Conservation (phyloP, 495 filamentous ascomycete genomes). For the Mytilinidion resinicola region DNA sequence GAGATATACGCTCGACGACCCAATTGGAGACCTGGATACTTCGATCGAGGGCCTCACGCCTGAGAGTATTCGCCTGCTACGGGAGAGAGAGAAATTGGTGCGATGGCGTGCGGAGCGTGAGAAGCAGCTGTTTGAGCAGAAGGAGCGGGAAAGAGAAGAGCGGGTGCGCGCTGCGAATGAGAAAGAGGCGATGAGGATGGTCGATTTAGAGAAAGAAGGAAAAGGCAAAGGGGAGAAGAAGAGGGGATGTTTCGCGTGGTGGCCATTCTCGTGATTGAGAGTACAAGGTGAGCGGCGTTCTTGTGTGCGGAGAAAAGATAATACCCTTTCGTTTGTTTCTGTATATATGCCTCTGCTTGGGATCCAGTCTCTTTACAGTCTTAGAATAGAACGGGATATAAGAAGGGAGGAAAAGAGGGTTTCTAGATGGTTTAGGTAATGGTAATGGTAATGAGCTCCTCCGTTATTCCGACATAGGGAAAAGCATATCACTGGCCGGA, state of each 20-base stretch:
- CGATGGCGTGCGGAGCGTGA: slow-evolving; percentile 36
- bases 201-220: not conserved
- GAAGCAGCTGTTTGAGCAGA: slow-evolving; percentile 36
- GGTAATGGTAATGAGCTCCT: too few species aligned
- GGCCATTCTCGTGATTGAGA: too few species aligned
- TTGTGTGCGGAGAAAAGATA: too few species aligned
- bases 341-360: too few species aligned
- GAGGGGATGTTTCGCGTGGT: slow-evolving; percentile 11
- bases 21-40: not conserved
- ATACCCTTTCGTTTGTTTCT: too few species aligned
- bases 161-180: slow-evolving; percentile 15
- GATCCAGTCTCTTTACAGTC: too few species aligned
- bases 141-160: slow-evolving; percentile 13
- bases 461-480: too few species aligned
- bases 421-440: too few species aligned
- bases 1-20: not conserved
- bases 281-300: too few species aligned
- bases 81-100: slow-evolving; percentile 40
- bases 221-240: slow-evolving; percentile 3
- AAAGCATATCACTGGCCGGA: too few species aligned
- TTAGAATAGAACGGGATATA: too few species aligned
- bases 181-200: slow-evolving; percentile 11
- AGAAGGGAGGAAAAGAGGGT: too few species aligned
- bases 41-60: not conserved
- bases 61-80: slow-evolving; percentile 34